phyloP scores from a whole-genome alignment of 1,284 basidiomycete species.

The Cerioporus squamosus region DNA sequence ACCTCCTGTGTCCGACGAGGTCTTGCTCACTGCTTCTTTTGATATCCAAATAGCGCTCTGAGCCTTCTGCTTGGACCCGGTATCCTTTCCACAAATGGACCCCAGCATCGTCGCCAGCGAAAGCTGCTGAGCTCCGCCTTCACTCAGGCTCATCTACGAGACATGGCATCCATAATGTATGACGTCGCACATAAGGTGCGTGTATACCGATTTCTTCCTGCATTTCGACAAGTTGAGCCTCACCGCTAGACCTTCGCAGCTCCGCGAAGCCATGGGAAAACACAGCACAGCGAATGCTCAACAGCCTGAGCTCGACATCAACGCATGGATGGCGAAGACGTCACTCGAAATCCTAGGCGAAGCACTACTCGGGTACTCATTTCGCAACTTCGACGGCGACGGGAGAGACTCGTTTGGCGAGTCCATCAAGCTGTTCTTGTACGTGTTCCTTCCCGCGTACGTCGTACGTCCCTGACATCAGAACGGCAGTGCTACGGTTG shows the following conservation, averaged over 20 bases:
- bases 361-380: conserved; percentile 40
- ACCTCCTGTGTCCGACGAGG: background rate
- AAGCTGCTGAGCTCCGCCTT: conserved; percentile 20
- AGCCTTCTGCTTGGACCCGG: conserved; percentile 12
- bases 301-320: conserved; percentile 36
- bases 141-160: conserved; percentile 14
- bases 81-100: conserved; percentile 4
- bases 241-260: conserved; percentile 5
- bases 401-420: conserved; percentile 28
- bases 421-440: conserved; percentile 36
- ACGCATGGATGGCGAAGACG: conserved; percentile 37
- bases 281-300: conserved; percentile 7
- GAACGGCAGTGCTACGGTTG: background rate
- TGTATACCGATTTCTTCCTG: background rate
- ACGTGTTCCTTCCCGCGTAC: background rate
- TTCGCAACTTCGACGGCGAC: conserved; percentile 33
- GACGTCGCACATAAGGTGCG: conserved; percentile 11
- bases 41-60: background rate
- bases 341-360: conserved; percentile 42
- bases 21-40: background rate
- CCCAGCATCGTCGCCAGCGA: conserved; percentile 18
- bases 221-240: too few species aligned
- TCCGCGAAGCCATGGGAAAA: conserved; percentile 21
- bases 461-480: background rate
- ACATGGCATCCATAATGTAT: conserved; percentile 13